Base-by-base conservation (phyloP, 768 basidiomycete genomes). In the Epithele typhae region DNA sequence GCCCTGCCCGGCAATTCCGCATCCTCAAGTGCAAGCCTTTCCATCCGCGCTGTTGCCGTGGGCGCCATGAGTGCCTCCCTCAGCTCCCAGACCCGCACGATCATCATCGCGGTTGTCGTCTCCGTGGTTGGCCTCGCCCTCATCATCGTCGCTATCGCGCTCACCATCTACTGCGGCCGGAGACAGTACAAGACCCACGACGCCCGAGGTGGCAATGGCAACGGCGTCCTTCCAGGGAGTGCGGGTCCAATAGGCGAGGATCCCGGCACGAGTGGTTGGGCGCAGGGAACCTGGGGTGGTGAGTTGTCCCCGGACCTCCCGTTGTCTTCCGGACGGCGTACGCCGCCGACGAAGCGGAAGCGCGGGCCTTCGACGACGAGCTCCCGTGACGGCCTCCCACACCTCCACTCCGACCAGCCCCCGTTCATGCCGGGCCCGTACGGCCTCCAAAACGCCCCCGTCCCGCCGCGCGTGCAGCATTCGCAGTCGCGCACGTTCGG, bases 241-340 rank as follows among this genome's bases (percentile, higher is more conserved):
- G 46, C 51, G 3, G 43, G 39, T 8, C 51, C 42, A 17, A 52
- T 52, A 19, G 42, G 25, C 25, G 46, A 52, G 19, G 39, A 52
- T 22, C 46, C 46, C 12, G 46, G 43, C 19, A 45, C 51, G 11
- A 52, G 51, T 34, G 51, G 51, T 3, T 52, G 51, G 51, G 46
- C 38, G 2, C 42, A 52, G 22, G 51, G 51, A 14, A 52, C 51
- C 3, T 52, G 51, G 51, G 42, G 38, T 12, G 32, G 19, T 46
- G 30, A 12, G 46, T 22, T 17, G 51, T 47, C 15, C 35, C 42
- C 12, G 25, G 30, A 9, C 35, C 35, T 36, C 18, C n/a, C 32
- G 18, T 17, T 5, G 32, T 11, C n/a, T 17, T 25, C 39, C 6
- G 40, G 35, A 5, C 25, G 25, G 15, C 51, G 51, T 23, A 48